Conservation (phyloP, 2,329 filamentous ascomycete species). For the Dryadomyces quercus-mongolicae region DNA sequence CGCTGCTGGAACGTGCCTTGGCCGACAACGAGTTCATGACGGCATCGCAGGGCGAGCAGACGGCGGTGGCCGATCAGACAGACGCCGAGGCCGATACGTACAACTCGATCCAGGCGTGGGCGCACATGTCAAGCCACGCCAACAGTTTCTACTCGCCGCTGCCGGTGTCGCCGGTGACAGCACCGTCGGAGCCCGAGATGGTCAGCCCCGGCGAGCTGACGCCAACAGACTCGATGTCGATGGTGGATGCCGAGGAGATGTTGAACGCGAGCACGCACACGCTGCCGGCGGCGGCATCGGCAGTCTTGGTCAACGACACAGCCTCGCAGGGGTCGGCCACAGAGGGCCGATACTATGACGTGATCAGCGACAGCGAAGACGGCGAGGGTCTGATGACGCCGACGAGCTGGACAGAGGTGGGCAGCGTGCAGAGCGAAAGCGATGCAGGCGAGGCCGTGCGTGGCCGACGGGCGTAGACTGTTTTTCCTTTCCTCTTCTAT, state of each 20-base stretch:
- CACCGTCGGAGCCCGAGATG: slow-evolving; percentile 38
- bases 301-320: not conserved
- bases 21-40: slow-evolving; percentile 36
- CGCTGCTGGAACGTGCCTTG: slow-evolving; percentile 24
- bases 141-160: slow-evolving; percentile 49
- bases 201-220: slow-evolving; percentile 43
- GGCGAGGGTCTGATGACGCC: slow-evolving; percentile 45
- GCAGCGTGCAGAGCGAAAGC: slow-evolving; percentile 47
- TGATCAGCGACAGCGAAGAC: slow-evolving; percentile 45
- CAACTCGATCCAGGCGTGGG: slow-evolving; percentile 54
- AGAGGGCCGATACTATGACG: slow-evolving; percentile 28
- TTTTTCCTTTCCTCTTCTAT: not conserved
- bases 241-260: slow-evolving; percentile 27
- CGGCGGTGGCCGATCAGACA: slow-evolving; percentile 14
- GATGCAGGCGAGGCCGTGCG: slow-evolving; percentile 21
- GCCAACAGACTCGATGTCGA: slow-evolving; percentile 45
- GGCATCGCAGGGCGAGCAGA: slow-evolving; percentile 35
- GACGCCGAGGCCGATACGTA: slow-evolving; percentile 41
- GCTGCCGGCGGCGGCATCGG: not conserved
- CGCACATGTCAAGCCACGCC: slow-evolving; percentile 32
- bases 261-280: not conserved
- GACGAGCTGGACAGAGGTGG: slow-evolving; percentile 53
- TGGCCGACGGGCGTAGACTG: not conserved
- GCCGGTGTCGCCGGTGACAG: slow-evolving; percentile 35
- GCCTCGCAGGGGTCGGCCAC: not conserved